A percentile compares a stretch with the other conserved stretches of the same genome.
These are phyloP conservation scores for Schizophyllum amplum DNA, from an alignment of 1,284 basidiomycete species.

Conservation along the genomic window DNA sequence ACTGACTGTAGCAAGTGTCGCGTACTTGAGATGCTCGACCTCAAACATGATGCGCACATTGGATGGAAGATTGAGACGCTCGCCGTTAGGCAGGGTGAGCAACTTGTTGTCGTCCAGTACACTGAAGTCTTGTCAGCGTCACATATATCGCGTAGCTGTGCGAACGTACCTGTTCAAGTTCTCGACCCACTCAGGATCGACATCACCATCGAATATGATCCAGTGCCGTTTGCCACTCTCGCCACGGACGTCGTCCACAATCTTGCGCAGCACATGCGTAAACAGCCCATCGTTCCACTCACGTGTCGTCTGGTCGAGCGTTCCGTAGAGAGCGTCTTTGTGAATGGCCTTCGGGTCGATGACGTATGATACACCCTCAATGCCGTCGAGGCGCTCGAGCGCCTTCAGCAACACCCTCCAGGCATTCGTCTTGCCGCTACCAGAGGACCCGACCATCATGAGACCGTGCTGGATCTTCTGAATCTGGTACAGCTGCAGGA, in stretches of 20 bases:
- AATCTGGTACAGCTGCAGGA: conserved; percentile 97
- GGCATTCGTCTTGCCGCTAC: conserved; percentile 94
- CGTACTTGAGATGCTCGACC: conserved; percentile 96
- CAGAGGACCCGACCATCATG: conserved; percentile 99
- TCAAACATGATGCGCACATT: conserved; percentile 99
- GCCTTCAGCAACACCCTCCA: conserved; percentile 94
- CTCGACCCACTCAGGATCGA: conserved; percentile 99
- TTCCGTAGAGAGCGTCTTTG: conserved; percentile 97
- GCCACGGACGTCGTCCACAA: conserved; percentile 97
- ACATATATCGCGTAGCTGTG: conserved; percentile 4
- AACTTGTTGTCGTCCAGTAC: conserved; percentile 99
- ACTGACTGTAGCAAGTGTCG: conserved; percentile 97
- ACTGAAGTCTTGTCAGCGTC: conserved; percentile 35
- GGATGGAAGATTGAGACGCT: conserved; percentile 92
- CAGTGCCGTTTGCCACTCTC: conserved; percentile 96
- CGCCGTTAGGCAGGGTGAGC: conserved; percentile 94
- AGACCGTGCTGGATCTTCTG: conserved; percentile 99
- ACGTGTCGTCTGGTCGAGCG: conserved; percentile 92
- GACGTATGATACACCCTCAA: conserved; percentile 91
- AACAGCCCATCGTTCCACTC: conserved; percentile 99
- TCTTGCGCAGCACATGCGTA: conserved; percentile 95
- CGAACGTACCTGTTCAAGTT: conserved; percentile 87
- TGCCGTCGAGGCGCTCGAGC: conserved; percentile 85
- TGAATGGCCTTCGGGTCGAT: conserved; percentile 99
- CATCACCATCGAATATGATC: conserved; percentile 99